Evolutionary conservation across 352 stramenopile species (phyloP).

Genomic region (Phytophthora palmivora): DNA sequence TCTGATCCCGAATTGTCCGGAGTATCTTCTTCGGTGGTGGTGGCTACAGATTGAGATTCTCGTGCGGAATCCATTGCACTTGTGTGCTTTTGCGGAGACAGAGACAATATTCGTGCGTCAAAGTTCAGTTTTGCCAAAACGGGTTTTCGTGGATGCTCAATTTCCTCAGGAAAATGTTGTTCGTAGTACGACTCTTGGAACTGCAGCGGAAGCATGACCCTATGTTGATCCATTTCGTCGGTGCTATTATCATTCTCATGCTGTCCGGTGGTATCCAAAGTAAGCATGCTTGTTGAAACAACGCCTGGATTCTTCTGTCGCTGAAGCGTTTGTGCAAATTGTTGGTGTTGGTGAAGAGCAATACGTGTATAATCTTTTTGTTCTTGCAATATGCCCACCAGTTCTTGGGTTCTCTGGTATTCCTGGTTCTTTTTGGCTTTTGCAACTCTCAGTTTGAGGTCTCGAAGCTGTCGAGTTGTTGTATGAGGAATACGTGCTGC

Average conservation of each 20-base stretch:
- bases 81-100: neutral
- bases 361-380: conserved; percentile 38
- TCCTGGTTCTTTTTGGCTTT: conserved; percentile 33
- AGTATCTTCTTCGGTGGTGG: conserved; percentile 2
- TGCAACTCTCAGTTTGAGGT: conserved; percentile 25
- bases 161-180: neutral
- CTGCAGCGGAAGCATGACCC: conserved; percentile 1
- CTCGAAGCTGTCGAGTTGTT: conserved; percentile 34
- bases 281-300: conserved; percentile 23
- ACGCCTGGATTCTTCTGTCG: conserved; percentile 9
- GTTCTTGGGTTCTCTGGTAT: conserved; percentile 32
- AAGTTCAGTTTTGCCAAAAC: conserved; percentile 21
- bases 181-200: conserved; percentile 10
- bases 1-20: neutral
- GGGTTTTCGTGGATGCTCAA: neutral
- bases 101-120: conserved; percentile 12
- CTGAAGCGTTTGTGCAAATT: conserved; percentile 16
- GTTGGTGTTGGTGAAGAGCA: conserved; percentile 20
- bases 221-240: neutral
- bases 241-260: conserved; percentile 2
- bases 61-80: neutral
- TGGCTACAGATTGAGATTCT: neutral
- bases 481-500: conserved; percentile 35
- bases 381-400: conserved; percentile 33
- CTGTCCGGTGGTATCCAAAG: conserved; percentile 16